Base-by-base conservation (phyloP, 2,329 filamentous ascomycete species). In the Aspergillus pseudoviridinutans region DNA sequence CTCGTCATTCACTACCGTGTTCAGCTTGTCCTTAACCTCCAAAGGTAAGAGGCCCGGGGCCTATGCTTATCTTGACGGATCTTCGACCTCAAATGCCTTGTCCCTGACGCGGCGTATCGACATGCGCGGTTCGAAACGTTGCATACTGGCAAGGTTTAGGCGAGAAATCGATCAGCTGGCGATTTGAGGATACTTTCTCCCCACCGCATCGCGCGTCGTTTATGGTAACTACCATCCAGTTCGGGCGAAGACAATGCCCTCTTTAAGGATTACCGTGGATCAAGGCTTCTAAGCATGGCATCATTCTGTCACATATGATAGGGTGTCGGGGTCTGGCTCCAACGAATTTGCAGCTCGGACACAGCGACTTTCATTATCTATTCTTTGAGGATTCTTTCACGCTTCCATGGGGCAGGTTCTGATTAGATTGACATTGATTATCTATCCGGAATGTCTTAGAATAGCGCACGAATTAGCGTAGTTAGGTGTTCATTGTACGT, bases 361-460 rank as follows among this genome's bases (percentile, higher is more conserved):
- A 4, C 20, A 22, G 22, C 20, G 3, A 47, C 44, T 47, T 47
- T 47, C 44, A 49, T 38, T 49, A 49, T 53, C 46, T 51, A 54
- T 51, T 41, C 20, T 55, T 61, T 52, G 56, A 62, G 60, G 44
- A 32, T 60, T 63, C 61, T 58, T 54, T 58, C 53, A 46, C 38
- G n/a, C 55, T 63, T 62, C 60, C 59, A 62, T 57, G 32, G 51
- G 50, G 32, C 20, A 55, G 53, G 41, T 32, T 49, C 28, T 61
- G 50, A 56, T 59, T 53, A 59, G 56, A 63, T 59, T 58, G 32
- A 53, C 29, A 53, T 53, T 56, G 47, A 28, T 24, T 49, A 51
- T 49, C 49, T 51, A 53, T 51, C 55, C 57, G 57, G 10, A 53
- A 55, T 58, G 51, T 58, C 58, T 58, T 51, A 55, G 28, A 44